Evolutionary conservation across 495 filamentous ascomycete species (phyloP).

Genomic region (Hypoxylon crocopeplum): DNA sequence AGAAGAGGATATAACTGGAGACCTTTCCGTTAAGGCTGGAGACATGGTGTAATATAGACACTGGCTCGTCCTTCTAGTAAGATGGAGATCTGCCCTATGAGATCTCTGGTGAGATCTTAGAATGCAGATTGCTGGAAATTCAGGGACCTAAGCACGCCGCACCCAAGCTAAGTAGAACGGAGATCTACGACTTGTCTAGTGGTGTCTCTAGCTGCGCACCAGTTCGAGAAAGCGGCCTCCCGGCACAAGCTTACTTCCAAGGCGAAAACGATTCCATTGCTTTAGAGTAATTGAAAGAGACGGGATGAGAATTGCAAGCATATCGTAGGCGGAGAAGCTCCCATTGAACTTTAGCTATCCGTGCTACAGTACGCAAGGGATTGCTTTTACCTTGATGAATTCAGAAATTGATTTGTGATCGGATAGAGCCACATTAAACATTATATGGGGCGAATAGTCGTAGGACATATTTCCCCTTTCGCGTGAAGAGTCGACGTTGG

Average conservation of each 20-base stretch:
- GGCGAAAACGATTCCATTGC: too few relatives aligned
- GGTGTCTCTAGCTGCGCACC: background rate
- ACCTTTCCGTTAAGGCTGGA: too few relatives aligned
- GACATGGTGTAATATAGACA: too few relatives aligned
- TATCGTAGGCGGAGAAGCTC: background rate
- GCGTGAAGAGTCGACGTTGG: too few relatives aligned
- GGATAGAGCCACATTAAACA: too few relatives aligned
- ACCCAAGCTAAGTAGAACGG: background rate
- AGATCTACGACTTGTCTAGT: background rate
- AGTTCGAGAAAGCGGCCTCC: too few relatives aligned
- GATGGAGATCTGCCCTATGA: background rate
- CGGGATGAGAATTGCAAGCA: background rate
- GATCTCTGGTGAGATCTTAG: slow-evolving; percentile 12
- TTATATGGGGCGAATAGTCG: too few relatives aligned
- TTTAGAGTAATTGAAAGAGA: background rate
- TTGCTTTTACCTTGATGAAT: too few relatives aligned
- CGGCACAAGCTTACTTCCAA: too few relatives aligned
- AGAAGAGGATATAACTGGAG: too few relatives aligned
- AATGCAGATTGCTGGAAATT: background rate
- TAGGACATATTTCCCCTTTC: too few relatives aligned
- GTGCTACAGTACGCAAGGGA: slow-evolving; percentile 3
- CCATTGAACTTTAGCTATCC: background rate
- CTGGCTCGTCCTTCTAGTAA: background rate
- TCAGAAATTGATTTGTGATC: too few relatives aligned
- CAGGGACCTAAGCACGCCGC: background rate